Base-by-base conservation (phyloP, 192 early-diverging fungal genomes). In the Linnemannia elongata region DNA sequence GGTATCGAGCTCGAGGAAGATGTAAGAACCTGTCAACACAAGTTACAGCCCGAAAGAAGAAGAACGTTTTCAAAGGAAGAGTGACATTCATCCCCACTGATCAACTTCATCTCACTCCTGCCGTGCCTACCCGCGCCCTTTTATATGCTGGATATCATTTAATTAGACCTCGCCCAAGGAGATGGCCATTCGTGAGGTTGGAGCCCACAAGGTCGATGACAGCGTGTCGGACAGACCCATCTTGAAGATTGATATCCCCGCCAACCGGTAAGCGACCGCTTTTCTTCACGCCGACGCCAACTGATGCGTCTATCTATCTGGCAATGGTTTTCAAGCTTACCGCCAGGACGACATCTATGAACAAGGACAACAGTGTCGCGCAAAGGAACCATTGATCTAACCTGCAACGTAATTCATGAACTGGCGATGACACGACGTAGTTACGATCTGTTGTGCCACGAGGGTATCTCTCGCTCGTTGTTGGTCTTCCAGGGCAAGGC, bases 1-100 rank as follows among this genome's bases (percentile, higher is more conserved):
- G 99, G 99, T 76, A 97, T 99, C 81, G 98, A 99, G 92, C 92
- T 99, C 52, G 98, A 99, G 81, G 98, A 99, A 88, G 97, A 98
- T 89, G 95, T 96, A 92, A 72, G 92, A 42, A 77, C 1, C n/a
- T 41, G 68, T n/a, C 24, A 77, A 41, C 41, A 49, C 9, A 22
- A 18, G 3, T 38, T 33, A 15, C 10, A n/a, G 22, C 49, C 47
- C 4, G 39, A 8, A 38, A 41, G 69, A 33, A 71, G 20, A 22
- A 8, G 3, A 41, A 20, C 38, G 3, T 27, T 4, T 4, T 33
- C 38, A n/a, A n/a, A 6, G 13, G 38, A 71, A 18, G 69, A 42
- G 35, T 71, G 69, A n/a, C 38, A 42, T 60, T 60, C 24, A 49
- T 42, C 30, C 12, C 42, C 60, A 4, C 54, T 47, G 79, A 13